Percentiles rank a stretch among this genome's conserved stretches.
Conservation (phyloP, 306 rosid genomes). For the Medicago ruthenica region DNA sequence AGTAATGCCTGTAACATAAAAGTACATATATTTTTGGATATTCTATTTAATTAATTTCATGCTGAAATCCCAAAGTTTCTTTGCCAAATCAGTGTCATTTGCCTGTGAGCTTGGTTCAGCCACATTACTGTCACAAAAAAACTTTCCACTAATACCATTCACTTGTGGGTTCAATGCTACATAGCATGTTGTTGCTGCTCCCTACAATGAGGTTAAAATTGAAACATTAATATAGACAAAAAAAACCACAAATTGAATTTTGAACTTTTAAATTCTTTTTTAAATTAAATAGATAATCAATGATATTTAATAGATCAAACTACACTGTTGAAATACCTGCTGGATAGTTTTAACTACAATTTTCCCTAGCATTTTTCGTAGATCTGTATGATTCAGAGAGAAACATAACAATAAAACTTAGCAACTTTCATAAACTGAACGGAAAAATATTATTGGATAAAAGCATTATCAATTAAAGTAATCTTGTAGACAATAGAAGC, state of each 20-base stretch:
- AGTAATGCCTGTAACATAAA: too few species aligned
- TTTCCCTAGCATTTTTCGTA: slow-evolving; percentile 46
- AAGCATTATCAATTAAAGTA: not conserved
- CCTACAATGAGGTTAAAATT: slow-evolving; percentile 45
- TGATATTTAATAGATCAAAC: not conserved
- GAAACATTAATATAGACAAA: too few species aligned
- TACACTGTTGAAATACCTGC: slow-evolving; percentile 56
- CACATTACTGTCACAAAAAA: slow-evolving; percentile 58
- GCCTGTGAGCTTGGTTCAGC: slow-evolving; percentile 53
- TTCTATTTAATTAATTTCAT: slow-evolving; percentile 40
- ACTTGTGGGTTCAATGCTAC: slow-evolving; percentile 77
- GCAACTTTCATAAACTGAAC: not conserved
- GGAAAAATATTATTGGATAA: not conserved
- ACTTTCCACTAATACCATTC: slow-evolving; percentile 68
- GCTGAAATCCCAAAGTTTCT: slow-evolving; percentile 82
- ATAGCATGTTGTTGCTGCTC: slow-evolving; percentile 91
- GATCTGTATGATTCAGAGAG: slow-evolving; percentile 50
- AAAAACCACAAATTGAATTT: not conserved
- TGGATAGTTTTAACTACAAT: slow-evolving; percentile 57
- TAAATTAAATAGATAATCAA: not conserved
- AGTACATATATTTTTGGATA: not conserved
- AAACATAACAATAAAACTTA: slow-evolving; percentile 4
- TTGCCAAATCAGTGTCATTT: slow-evolving; percentile 59
- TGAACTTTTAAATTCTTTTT: not conserved
- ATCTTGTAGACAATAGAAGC: too few species aligned